Percentiles rank a stretch among this genome's conserved stretches.
Conservation (phyloP, 2,329 filamentous ascomycete species). For the Colletotrichum musae region DNA sequence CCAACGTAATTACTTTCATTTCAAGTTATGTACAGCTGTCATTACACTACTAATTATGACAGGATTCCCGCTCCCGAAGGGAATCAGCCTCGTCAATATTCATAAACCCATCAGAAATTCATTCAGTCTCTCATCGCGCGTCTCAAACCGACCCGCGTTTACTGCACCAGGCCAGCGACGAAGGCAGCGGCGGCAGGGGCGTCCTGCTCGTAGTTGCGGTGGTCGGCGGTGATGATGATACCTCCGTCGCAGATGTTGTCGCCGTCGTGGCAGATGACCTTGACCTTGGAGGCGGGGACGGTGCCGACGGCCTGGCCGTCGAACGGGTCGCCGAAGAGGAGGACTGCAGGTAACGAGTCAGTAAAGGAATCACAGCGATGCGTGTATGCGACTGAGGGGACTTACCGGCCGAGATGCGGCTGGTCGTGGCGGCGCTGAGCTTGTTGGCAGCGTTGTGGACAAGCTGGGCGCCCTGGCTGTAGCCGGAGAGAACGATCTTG, state of each 20-base stretch:
- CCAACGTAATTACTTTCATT: neutral
- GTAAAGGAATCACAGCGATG: neutral
- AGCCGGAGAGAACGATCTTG: slow-evolving; percentile 62
- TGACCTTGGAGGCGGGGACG: slow-evolving; percentile 29
- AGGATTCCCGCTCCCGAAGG: neutral
- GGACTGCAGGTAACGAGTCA: slow-evolving; percentile 18
- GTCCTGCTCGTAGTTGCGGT: slow-evolving; percentile 49
- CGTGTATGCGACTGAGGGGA: no score
- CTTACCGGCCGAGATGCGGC: slow-evolving; percentile 47
- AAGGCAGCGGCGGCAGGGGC: slow-evolving; percentile 48
- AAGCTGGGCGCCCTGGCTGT: slow-evolving; percentile 57
- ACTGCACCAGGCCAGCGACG: slow-evolving; percentile 43
- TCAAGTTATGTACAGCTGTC: neutral
- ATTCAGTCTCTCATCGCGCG: neutral
- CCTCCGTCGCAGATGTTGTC: slow-evolving; percentile 51
- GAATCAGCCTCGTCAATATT: neutral
- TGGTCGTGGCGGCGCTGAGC: slow-evolving; percentile 52
- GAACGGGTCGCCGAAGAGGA: slow-evolving; percentile 42
- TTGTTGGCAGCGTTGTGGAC: slow-evolving; percentile 61
- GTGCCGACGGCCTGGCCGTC: slow-evolving; percentile 24
- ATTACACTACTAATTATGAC: neutral
- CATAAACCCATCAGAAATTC: neutral
- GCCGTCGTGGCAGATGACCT: slow-evolving; percentile 50
- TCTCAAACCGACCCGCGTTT: neutral
- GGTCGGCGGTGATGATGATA: slow-evolving; percentile 46